Evolutionary conservation across 495 filamentous ascomycete genomes (phyloP).

Genomic region (Podospora appendiculata): DNA sequence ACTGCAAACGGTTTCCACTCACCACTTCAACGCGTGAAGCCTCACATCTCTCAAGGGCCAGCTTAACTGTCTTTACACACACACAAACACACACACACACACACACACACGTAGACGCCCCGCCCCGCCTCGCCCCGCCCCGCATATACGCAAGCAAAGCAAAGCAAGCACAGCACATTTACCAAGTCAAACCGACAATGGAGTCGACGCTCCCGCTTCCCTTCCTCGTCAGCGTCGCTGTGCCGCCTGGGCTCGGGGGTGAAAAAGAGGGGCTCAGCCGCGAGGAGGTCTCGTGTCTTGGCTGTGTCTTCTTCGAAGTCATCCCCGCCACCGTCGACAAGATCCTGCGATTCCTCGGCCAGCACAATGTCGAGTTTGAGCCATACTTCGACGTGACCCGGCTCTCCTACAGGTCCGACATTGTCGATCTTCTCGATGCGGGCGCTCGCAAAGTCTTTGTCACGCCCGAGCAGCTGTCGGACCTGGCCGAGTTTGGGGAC

Average conservation of each 20-base stretch:
- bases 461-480: constrained; percentile 49
- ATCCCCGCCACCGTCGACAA: constrained; percentile 47
- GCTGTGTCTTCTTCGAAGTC: constrained; percentile 64
- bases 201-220: constrained; percentile 48
- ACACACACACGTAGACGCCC: no score
- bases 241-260: constrained; percentile 42
- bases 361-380: constrained; percentile 57
- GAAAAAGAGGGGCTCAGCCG: constrained; percentile 48
- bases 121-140: neutral
- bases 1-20: neutral
- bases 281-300: constrained; percentile 71
- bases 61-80: no score
- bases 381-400: constrained; percentile 70
- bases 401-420: constrained; percentile 58
- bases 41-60: no score
- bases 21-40: neutral
- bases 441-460: constrained; percentile 88
- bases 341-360: constrained; percentile 58
- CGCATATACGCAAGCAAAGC: neutral
- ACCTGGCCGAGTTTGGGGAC: constrained; percentile 34
- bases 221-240: constrained; percentile 50
- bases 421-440: constrained; percentile 73
- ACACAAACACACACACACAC: no score
- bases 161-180: no score
- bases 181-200: constrained; percentile 24